phyloP scores from a whole-genome alignment of 129 eudicot genomes.

The Flaveria bidentis region DNA sequence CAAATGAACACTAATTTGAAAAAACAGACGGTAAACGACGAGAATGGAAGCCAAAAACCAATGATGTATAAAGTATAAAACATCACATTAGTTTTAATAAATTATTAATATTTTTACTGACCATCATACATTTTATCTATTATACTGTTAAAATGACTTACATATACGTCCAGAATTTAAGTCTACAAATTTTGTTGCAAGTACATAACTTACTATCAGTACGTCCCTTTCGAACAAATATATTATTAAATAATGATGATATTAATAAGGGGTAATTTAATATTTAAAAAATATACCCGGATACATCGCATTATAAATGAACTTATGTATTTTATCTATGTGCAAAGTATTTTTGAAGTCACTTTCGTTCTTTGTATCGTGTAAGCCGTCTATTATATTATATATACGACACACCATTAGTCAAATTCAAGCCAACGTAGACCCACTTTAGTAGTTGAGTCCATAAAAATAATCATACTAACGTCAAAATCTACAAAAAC shows the following conservation, averaged over 20 bases:
- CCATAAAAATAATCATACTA: background rate
- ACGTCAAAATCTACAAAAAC: background rate
- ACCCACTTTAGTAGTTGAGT: background rate
- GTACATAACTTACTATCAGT: too few relatives aligned
- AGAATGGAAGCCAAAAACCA: background rate
- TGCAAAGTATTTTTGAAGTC: constrained; percentile 14
- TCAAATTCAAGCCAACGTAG: background rate
- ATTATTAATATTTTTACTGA: too few relatives aligned
- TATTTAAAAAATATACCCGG: background rate
- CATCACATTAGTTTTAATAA: background rate
- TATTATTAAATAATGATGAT: background rate
- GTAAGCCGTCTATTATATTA: background rate
- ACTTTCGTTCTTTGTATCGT: constrained; percentile 5
- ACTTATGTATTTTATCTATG: constrained; percentile 4
- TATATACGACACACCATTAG: background rate
- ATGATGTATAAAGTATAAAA: background rate
- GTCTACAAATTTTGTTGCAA: too few relatives aligned
- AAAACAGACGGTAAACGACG: background rate
- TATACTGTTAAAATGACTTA: too few relatives aligned
- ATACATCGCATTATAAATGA: constrained; percentile 3
- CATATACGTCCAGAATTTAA: too few relatives aligned
- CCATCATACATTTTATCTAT: too few relatives aligned
- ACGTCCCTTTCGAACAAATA: background rate
- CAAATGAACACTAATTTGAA: background rate
- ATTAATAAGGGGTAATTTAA: background rate